Evolutionary conservation across 257 asterid species (phyloP), one percentile per base, ranked within the genome.

Genomic region (Orobanche coerulescens): DNA sequence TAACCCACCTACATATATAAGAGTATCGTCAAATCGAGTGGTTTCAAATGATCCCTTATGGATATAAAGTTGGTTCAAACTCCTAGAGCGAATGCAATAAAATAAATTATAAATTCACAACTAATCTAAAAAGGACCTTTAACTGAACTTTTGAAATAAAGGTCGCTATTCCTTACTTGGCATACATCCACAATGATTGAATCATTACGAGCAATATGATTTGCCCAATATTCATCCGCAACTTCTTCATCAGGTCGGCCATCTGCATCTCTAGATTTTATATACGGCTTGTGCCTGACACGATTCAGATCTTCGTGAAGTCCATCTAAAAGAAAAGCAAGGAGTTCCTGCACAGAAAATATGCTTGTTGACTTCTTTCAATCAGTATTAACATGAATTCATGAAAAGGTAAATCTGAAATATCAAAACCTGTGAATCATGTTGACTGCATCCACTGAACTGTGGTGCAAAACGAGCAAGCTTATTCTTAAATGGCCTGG

Each of bases 241-340:
- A 93, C 90, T 81, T 84, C 97, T 83, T 93, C 99, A 75, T 89
- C 97, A 26, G 92, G 95, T 24, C 97, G 76, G 54, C 90, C 97
- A 77, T 89, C 99, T 66, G 97, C 96, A 76, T 93, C 99, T 72
- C 75, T 89, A 39, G 97, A 93, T 73, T 89, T 83, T 66, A 89
- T 83, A 73, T 89, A 86, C 31, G 99, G 99, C 72, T 86, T 93
- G 75, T 86, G 94, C 67, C 86, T 93, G 67, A 93, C 99, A 68
- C 99, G 99, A 68, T 93, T 93, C 64, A 93, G 73, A 86, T 93
- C 99, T 79, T 93, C 99, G 39, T 93, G 99, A 81, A 93, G 99
- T 62, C 99, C 99, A 79, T 93, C 99, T 68, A 93, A 80, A 82
- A 93, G 68, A 86, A 89, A 93, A 12, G 97, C 99, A 56, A 93